Base-by-base conservation (phyloP, 1,284 basidiomycete genomes). In the Puccinia polysora region DNA sequence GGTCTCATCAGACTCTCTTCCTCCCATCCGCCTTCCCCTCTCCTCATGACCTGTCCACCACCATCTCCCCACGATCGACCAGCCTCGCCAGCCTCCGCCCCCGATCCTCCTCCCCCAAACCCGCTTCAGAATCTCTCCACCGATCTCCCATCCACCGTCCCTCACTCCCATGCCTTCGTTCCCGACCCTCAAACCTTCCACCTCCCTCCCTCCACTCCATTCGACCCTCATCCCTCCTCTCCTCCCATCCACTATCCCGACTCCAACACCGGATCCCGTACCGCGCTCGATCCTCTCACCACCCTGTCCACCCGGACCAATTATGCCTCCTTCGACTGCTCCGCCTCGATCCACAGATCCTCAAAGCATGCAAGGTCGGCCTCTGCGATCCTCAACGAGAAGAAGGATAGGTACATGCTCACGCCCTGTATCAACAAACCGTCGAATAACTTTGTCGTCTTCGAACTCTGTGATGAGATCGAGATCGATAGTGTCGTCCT, bases 381-480 rank as follows among this genome's bases (percentile, higher is more conserved):
- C 0, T 86, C 87, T 0, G 85, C 89, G 0, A 89, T 98, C 71
- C 84, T 98, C 1, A 89, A 89, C 62, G 89, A 88, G 64, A 94
- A 93, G 81, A 89, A 89, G 79, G 95, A 98, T 81, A 83, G 88
- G 75, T 98, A 98, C 83, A 96, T 98, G 95, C 88, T 97, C 75
- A 92, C 89, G 65, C 95, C 95, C 0, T 98, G 96, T 78, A 84
- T 85, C 30, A 82, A 5, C 3, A 56, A 55, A 14, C 34, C 7
- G 55, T 25, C 47, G 32, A 60, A 34, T 6, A 91, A 96, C 77
- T 97, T 88, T 80, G 89, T 97, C 23, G 87, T 97, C 32, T 88
- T 97, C 52, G 96, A 98, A 81, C 86, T 97, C 5, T 99, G 96
- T 81, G 94, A 97, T 76, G 95, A 97, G 79, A 93, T 98, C 76